Base-by-base conservation (phyloP, 2,329 filamentous ascomycete species). In the Fusarium heterosporum region DNA sequence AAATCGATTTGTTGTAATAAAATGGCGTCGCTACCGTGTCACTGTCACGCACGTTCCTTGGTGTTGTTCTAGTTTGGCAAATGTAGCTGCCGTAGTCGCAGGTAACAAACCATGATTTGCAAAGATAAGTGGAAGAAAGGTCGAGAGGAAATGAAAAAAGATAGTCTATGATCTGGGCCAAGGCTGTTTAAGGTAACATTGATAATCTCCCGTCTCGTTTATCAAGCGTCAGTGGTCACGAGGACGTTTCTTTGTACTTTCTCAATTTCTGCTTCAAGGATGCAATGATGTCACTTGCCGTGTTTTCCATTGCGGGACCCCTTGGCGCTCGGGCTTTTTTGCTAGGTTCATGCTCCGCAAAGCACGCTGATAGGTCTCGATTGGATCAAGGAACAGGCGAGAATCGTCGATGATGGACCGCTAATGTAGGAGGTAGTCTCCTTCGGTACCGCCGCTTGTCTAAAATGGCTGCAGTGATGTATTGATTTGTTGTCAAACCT, bases 201-300 rank as follows among this genome's bases (percentile, higher is more conserved):
- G 42, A 40, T 11, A 34, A 67, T 49, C 41, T 60, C 41, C 54
- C 46, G 52, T 32, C 46, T 19, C 25, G 32, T 29, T 36, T 10
- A 11, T 47, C 13, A 8, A 29, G 12, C 30, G 48, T 30, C 36
- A 46, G 12, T 22, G 30, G 42, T 59, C 61, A 64, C 59, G 48
- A 64, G 49, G 26, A 19, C 17, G 30, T 30, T 22, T 26, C 34
- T 28, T 30, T 57, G 26, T 38, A 36, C 43, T 38, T 57, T 47
- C 45, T 45, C 54, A 59, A 64, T 61, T 59, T 59, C 54, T 63
- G 51, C 40, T 47, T 34, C 32, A 45, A 39, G 17, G 22, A 51
- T 22, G 25, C 42, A 47, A 66, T 69, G 66, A 69, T 62, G 66
- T 69, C 66, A 69, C 61, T 66, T 63, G 54, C 53, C 61, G 52